Base-by-base conservation (phyloP, 1,284 basidiomycete species). In the Vanrija pseudolonga region DNA sequence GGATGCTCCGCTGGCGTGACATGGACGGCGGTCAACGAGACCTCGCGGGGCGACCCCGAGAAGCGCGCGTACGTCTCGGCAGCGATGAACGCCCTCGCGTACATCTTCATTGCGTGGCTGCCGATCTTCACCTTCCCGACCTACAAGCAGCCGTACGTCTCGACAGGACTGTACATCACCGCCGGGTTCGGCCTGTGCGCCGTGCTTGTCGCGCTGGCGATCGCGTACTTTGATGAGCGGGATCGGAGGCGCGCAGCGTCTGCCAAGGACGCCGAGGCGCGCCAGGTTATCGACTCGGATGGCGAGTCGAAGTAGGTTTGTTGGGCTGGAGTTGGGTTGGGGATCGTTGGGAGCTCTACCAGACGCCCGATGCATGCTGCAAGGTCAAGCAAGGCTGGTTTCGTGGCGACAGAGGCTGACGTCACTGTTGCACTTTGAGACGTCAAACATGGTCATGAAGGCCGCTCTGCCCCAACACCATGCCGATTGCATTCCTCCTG, bases 61-160 rank as follows among this genome's bases (percentile, higher is more conserved):
- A 63, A 65, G 51, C 51, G 65, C 40, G 65, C 63, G 4, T 67
- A 65, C 45, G 65, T 67, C 32, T 51, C 57, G 5, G 65, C 63
- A 48, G 17, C 36, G 58, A 65, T 65, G 64, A 67, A 67, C 54
- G 64, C 62, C 11, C 59, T 65, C 44, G 47, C 62, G 3, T 67
- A 66, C 53, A 62, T 66, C 48, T 65, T 65, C 53, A 64, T 59
- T 12, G 66, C 64, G 14, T 67, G 62, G 60, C 40, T 66, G 4
- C 66, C 66, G 8, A 64, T 68, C 50, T 66, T 68, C 55, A 66
- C 66, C 8, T 68, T 66, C 56, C 63, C 64, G 4, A 66, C 66
- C 17, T 47, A 54, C 28, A 51, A 55, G 22, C 66, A 68, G 44
- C 64, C 66, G 6, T 60, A 60, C 40, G 60, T 68, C 47, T 51